These are phyloP conservation scores for Leersia perrieri DNA, from an alignment of 176 grass and related monocot genomes.

Conservation along the genomic window DNA sequence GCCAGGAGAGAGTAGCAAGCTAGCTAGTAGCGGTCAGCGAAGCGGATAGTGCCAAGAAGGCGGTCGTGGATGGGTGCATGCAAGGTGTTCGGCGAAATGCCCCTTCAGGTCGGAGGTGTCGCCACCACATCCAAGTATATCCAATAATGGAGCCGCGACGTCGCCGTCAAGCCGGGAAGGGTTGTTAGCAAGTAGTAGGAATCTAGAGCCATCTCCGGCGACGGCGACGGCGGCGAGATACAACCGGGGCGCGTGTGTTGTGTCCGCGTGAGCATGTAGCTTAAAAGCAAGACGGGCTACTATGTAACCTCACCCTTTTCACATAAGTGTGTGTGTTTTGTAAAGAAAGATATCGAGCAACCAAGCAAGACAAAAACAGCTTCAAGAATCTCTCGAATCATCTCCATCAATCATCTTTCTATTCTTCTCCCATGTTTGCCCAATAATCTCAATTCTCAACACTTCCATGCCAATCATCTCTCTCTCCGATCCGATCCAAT, in stretches of 20 bases:
- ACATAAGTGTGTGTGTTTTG: constrained; percentile 5
- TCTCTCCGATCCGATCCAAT: too few relatives aligned
- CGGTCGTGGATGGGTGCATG: neutral
- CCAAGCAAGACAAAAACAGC: neutral
- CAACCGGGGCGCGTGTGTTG: neutral
- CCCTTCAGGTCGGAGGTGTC: constrained; percentile 25
- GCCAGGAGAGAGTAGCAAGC: constrained; percentile 4
- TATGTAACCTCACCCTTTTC: constrained; percentile 16
- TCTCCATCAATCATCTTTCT: neutral
- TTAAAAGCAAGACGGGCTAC: constrained; percentile 2
- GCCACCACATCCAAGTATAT: neutral
- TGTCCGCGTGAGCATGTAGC: constrained; percentile 21
- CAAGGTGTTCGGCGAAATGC: constrained; percentile 44
- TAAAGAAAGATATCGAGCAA: constrained; percentile 26
- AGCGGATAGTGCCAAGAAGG: neutral
- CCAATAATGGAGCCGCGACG: constrained; percentile 55
- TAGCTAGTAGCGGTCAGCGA: constrained; percentile 26
- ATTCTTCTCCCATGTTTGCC: neutral
- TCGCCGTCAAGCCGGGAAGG: constrained; percentile 29
- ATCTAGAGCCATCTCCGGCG: neutral
- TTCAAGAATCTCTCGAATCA: neutral
- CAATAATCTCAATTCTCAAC: too few relatives aligned
- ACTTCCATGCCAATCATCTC: neutral
- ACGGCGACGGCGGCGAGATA: constrained; percentile 4
- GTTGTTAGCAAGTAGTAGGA: constrained; percentile 12